phyloP scores from a whole-genome alignment of 805 yeast genomes.

The Ogataea degrootiae region DNA sequence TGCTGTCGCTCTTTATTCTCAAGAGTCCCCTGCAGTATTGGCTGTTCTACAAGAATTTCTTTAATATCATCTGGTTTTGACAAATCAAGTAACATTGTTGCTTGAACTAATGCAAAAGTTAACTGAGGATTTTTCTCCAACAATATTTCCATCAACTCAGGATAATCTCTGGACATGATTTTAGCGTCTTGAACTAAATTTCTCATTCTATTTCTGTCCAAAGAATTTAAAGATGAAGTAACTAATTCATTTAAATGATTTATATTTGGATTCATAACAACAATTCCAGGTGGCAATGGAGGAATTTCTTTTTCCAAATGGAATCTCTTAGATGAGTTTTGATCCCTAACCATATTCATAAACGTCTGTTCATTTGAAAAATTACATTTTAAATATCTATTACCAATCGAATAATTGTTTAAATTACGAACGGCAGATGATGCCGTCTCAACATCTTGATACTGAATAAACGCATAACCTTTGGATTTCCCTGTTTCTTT shows the following conservation, averaged over 20 bases:
- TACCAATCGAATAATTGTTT: constrained; percentile 72
- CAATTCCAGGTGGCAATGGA: constrained; percentile 52
- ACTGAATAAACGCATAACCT: constrained; percentile 87
- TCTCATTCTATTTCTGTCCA: constrained; percentile 43
- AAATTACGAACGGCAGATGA: constrained; percentile 86
- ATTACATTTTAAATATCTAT: constrained; percentile 67
- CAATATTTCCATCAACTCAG: constrained; percentile 53
- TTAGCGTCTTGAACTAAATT: constrained; percentile 55
- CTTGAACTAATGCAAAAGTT: constrained; percentile 76
- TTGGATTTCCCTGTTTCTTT: constrained; percentile 85
- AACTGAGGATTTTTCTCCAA: constrained; percentile 75
- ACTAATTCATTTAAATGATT: constrained; percentile 38
- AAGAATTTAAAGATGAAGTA: constrained; percentile 38
- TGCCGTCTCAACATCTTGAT: constrained; percentile 79
- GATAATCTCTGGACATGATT: constrained; percentile 51
- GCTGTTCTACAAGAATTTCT: constrained; percentile 12
- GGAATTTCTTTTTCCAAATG: constrained; percentile 33
- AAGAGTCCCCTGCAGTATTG: not conserved
- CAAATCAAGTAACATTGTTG: constrained; percentile 40
- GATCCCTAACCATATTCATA: constrained; percentile 13
- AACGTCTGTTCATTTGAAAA: constrained; percentile 52
- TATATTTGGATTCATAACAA: constrained; percentile 31
- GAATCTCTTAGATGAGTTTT: constrained; percentile 10
- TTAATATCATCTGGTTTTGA: constrained; percentile 23
- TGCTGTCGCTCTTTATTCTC: not conserved